These are phyloP conservation scores for Lasiodiplodia hormozganensis DNA, from an alignment of 2,329 filamentous ascomycete genomes.

Conservation along the genomic window DNA sequence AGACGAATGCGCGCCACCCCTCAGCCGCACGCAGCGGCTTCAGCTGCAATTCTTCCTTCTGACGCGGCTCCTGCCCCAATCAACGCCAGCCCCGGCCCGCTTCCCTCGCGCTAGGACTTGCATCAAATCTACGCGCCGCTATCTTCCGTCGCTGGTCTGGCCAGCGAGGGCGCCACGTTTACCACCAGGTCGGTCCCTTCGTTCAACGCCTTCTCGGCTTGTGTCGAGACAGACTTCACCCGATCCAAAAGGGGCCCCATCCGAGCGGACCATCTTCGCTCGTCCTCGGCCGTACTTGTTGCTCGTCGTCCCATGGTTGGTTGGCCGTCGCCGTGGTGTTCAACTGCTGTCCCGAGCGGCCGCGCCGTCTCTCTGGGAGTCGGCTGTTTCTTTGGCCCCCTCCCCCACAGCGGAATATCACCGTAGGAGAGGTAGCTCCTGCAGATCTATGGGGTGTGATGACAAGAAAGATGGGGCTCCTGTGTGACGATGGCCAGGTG, in stretches of 20 bases:
- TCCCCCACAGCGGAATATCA: slow-evolving; percentile 7
- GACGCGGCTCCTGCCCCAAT: slow-evolving; percentile 14
- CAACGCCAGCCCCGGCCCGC: background rate
- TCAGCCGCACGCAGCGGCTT: slow-evolving; percentile 4
- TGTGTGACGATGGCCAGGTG: slow-evolving; percentile 2
- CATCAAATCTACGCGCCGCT: background rate
- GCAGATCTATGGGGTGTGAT: slow-evolving; percentile 18
- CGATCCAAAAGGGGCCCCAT: slow-evolving; percentile 1
- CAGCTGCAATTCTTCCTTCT: slow-evolving; percentile 5
- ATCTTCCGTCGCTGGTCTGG: background rate
- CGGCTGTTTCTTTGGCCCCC: background rate
- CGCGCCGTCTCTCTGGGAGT: slow-evolving; percentile 4
- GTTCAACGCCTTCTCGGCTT: background rate
- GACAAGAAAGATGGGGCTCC: slow-evolving; percentile 1
- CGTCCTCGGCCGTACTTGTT: slow-evolving; percentile 11
- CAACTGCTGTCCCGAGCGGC: slow-evolving; percentile 23
- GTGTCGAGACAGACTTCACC: background rate
- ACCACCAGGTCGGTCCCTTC: background rate
- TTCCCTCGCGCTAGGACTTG: background rate
- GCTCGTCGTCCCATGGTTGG: background rate
- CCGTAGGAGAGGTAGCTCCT: slow-evolving; percentile 4
- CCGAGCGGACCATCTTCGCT: slow-evolving; percentile 13
- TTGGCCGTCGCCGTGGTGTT: background rate
- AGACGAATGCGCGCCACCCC: background rate
- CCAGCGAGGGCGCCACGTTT: too few species aligned